Evolutionary conservation across 2,329 filamentous ascomycete species (phyloP), one percentile per base, ranked within the genome.

Genomic region (Rutstroemia sp.): DNA sequence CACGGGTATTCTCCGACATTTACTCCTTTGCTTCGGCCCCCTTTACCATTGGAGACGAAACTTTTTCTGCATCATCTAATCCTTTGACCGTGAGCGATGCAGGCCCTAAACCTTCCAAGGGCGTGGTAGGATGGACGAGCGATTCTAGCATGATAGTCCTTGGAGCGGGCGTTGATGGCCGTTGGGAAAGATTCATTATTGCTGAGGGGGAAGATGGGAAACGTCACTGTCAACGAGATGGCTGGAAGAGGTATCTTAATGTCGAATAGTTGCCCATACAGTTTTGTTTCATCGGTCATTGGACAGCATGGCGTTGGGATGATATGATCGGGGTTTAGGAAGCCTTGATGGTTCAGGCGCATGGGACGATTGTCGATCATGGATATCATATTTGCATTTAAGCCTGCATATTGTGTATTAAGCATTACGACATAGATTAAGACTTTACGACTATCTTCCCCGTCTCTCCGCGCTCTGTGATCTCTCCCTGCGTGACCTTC

Each of bases 171-270:
- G 79, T 80, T 58, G 88, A 94, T 68, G 87, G 87, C 16, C 79
- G 88, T 51, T 96, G 92, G 90, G 91, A 96, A 74, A 91, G 87
- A 59, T 96, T 95, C 65, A 76, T 85, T 19, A 75, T 95, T 52
- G 78, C 78, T n/a, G 79, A 86, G 55, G 80, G 80, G 14, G 80
- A 85, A 21, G 83, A 88, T 60, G 88, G 88, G 9, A 83, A 81
- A 62, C 78, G 84, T 46, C 75, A 81, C 52, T 82, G 88, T 60
- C 73, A 83, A 30, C 79, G 88, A 61, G 86, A 92, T 66, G 89
- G 88, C 2, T 95, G 90, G 90, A 92, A 90, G 71, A 79, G 84
- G 65, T 94, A 92, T 73, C 73, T 92, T 52, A 79, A 75, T 49
- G 71, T 61, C 16, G 54, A 53, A 37, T 46, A 21, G 27, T 47